These are phyloP conservation scores for Aspergillus amoenus DNA, from an alignment of 2,329 filamentous ascomycete species.

Conservation along the genomic window DNA sequence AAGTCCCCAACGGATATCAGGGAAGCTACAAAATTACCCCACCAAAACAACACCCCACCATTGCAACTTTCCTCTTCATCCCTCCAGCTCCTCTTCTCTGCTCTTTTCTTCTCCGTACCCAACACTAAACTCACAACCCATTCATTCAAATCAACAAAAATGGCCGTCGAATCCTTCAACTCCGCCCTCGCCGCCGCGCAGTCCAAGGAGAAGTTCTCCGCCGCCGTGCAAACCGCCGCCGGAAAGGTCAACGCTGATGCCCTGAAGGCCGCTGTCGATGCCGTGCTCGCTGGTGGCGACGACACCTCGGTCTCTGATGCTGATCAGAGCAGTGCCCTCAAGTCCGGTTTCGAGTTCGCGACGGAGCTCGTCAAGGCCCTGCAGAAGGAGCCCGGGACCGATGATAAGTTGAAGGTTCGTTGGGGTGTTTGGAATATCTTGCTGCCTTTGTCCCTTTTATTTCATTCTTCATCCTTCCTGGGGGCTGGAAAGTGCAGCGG, in stretches of 20 bases:
- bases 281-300: conserved; percentile 19
- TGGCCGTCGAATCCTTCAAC: conserved; percentile 30
- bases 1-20: too few relatives aligned
- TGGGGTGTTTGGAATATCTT: neutral
- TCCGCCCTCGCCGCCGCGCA: conserved; percentile 27
- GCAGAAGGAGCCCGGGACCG: conserved; percentile 21
- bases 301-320: conserved; percentile 15
- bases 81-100: neutral
- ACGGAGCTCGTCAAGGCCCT: conserved; percentile 32
- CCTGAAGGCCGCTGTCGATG: conserved; percentile 28
- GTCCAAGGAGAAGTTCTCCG: conserved; percentile 28
- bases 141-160: conserved; percentile 16
- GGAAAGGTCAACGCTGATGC: conserved; percentile 24
- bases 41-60: conserved; percentile 8
- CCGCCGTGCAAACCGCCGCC: conserved; percentile 28
- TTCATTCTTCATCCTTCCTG: too few relatives aligned
- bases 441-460: too few relatives aligned
- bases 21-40: conserved; percentile 4
- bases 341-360: conserved; percentile 33
- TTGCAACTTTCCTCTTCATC: neutral
- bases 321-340: conserved; percentile 23
- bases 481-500: too few relatives aligned
- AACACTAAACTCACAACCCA: neutral
- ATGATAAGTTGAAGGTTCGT: conserved; percentile 35
- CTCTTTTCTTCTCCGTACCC: conserved; percentile 5